These are phyloP conservation scores for Nicotiana otophora DNA, from an alignment of 257 asterid species.

Conservation along the genomic window DNA sequence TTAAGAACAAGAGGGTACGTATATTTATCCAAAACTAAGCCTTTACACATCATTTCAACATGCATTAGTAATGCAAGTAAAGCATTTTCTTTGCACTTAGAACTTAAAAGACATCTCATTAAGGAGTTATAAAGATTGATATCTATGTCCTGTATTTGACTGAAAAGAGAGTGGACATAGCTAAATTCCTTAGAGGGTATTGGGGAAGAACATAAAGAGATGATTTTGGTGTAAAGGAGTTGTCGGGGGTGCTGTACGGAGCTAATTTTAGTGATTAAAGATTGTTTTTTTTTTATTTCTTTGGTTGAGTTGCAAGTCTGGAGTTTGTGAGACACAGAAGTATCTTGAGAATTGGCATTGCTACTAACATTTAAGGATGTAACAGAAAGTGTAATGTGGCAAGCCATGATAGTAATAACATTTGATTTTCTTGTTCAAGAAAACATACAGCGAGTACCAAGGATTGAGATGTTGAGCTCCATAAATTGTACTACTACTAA, in stretches of 20 bases:
- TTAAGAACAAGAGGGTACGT: conserved; percentile 40
- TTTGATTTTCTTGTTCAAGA: not conserved
- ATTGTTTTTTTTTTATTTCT: conserved; percentile 12
- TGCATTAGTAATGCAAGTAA: conserved; percentile 17
- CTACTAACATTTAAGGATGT: not conserved
- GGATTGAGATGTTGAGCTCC: not conserved
- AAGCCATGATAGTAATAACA: not conserved
- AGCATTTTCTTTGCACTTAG: conserved; percentile 12
- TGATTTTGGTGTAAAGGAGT: conserved; percentile 22
- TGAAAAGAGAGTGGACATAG: conserved; percentile 26
- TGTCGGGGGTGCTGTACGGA: conserved; percentile 28
- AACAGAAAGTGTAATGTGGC: not conserved
- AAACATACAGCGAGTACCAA: not conserved
- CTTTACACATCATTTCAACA: conserved; percentile 21
- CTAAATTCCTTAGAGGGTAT: conserved; percentile 19
- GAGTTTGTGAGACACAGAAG: conserved; percentile 14
- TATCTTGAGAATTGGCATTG: not conserved
- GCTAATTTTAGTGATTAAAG: conserved; percentile 23
- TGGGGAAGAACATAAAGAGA: conserved; percentile 25
- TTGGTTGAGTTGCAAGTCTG: conserved; percentile 31
- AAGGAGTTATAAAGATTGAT: conserved; percentile 20
- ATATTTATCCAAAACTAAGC: conserved; percentile 26
- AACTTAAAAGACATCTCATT: conserved; percentile 16
- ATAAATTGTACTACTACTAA: not conserved
- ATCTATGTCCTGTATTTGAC: conserved; percentile 16